Base-by-base conservation (phyloP, 1,284 basidiomycete genomes). In the Hymenochaete sp. region DNA sequence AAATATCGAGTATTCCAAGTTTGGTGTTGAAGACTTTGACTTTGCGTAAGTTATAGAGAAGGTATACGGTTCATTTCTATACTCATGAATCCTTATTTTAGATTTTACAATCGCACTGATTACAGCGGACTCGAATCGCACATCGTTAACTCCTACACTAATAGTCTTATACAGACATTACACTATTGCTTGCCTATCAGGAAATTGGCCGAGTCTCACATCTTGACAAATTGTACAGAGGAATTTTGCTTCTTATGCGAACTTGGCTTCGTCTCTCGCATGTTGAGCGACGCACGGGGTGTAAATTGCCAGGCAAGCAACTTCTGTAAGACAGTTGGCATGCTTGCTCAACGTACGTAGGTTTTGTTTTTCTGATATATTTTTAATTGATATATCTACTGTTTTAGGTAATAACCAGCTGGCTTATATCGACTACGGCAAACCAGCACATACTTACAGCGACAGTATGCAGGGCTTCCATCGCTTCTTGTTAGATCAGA, bases 21-120 rank as follows among this genome's bases (percentile, higher is more conserved):
- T 98, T 56, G 95, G 95, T n/a, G 89, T 98, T 21, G 95, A 95
- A 61, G 95, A 99, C 64, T 99, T 99, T 59, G 96, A 99, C 62
- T 99, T 98, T 59, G 93, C 76, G 88, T 90, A 57, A 48, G 70
- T 58, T 28, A 0, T 29, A n/a, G 13, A n/a, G 14, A 8, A 35
- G 14, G 21, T 35, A 5, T 16, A 6, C 5, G 14, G 5, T n/a
- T n/a, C 6, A 35, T 4, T 5, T n/a, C 5, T 35, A n/a, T 35
- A 5, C 13, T 35, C 14, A 5, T n/a, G 32, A 16, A n/a, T n/a
- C 53, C 35, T 40, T 42, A 32, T n/a, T 35, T 8, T 48, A 93
- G 91, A 1, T 96, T 90, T 60, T 96, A 92, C 65, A 96, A 96
- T 63, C 81, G 79, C 58, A 98, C 96, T 0, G 62, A 74, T 21